Conservation (phyloP, 176 grass and related monocot species). For the Cenchrus americanus region DNA sequence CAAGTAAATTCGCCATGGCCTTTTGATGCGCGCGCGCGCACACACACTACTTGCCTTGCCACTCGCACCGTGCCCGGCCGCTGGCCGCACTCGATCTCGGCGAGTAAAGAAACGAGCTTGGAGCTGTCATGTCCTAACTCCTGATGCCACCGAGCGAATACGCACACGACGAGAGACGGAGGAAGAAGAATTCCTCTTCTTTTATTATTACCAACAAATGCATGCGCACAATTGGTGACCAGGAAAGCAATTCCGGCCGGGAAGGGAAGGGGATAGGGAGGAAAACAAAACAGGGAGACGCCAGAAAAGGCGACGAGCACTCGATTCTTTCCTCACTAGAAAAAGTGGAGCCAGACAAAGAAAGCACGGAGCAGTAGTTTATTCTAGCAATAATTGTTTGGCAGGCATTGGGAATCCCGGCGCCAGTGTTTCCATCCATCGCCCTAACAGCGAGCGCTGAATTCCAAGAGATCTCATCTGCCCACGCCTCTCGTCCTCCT, state of each 20-base stretch:
- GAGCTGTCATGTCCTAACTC: slow-evolving; percentile 37
- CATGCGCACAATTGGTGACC: slow-evolving; percentile 27
- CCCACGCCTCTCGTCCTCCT: background rate
- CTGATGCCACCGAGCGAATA: slow-evolving; percentile 31
- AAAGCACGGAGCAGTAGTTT: slow-evolving; percentile 24
- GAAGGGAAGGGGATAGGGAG: background rate
- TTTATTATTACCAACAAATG: slow-evolving; percentile 38
- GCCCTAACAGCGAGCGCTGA: slow-evolving; percentile 35
- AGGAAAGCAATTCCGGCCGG: slow-evolving; percentile 19
- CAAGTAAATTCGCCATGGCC: background rate
- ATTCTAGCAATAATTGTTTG: slow-evolving; percentile 52
- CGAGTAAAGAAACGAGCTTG: background rate
- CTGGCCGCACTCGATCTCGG: background rate
- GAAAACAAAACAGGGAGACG: background rate
- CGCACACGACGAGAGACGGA: background rate
- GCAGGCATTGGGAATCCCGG: slow-evolving; percentile 54
- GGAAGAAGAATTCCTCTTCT: background rate
- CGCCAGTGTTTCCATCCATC: slow-evolving; percentile 43
- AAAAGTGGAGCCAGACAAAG: slow-evolving; percentile 37
- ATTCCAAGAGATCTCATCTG: slow-evolving; percentile 63
- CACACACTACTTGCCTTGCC: background rate
- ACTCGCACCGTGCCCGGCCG: background rate
- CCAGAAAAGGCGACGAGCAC: slow-evolving; percentile 3
- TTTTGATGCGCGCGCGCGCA: background rate
- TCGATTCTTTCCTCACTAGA: slow-evolving; percentile 39